Conservation (phyloP, 2,329 filamentous ascomycete genomes). For the Colletotrichum caudatum region DNA sequence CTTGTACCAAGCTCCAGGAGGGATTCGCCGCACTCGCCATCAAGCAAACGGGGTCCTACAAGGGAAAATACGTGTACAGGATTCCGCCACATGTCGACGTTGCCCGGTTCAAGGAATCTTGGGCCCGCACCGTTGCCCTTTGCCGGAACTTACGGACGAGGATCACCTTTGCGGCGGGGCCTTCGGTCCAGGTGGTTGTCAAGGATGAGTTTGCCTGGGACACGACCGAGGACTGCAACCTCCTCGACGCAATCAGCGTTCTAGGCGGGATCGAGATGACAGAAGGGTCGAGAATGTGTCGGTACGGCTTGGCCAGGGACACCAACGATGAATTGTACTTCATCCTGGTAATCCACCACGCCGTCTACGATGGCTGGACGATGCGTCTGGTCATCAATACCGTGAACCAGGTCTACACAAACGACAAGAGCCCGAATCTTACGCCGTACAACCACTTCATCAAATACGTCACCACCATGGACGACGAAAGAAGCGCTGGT, state of each 20-base stretch:
- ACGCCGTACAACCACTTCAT: slow-evolving; percentile 36
- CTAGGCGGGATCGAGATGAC: neutral
- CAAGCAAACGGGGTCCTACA: slow-evolving; percentile 53
- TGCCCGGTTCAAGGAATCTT: slow-evolving; percentile 47
- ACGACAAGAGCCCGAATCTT: slow-evolving; percentile 7
- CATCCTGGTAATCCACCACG: slow-evolving; percentile 25
- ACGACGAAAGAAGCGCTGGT: slow-evolving; percentile 16
- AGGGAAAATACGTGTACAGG: slow-evolving; percentile 48
- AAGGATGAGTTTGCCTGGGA: slow-evolving; percentile 29
- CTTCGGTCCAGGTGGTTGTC: slow-evolving; percentile 39
- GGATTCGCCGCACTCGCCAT: slow-evolving; percentile 54
- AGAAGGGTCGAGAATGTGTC: slow-evolving; percentile 18
- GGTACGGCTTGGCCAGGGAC: slow-evolving; percentile 19
- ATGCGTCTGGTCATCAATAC: slow-evolving; percentile 13
- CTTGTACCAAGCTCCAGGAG: slow-evolving; percentile 56
- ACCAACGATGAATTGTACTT: slow-evolving; percentile 11
- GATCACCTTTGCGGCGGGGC: slow-evolving; percentile 25
- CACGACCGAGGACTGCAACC: neutral
- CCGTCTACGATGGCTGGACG: slow-evolving; percentile 21
- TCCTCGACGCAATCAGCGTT: neutral
- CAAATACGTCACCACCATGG: slow-evolving; percentile 28
- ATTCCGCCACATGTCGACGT: slow-evolving; percentile 43
- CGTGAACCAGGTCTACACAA: slow-evolving; percentile 24
- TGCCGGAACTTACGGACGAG: slow-evolving; percentile 23
- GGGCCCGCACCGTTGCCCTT: slow-evolving; percentile 40